Evolutionary conservation across 148 eudicot species (phyloP), one percentile per base, ranked within the genome.

Genomic region (Persicaria maculosa): DNA sequence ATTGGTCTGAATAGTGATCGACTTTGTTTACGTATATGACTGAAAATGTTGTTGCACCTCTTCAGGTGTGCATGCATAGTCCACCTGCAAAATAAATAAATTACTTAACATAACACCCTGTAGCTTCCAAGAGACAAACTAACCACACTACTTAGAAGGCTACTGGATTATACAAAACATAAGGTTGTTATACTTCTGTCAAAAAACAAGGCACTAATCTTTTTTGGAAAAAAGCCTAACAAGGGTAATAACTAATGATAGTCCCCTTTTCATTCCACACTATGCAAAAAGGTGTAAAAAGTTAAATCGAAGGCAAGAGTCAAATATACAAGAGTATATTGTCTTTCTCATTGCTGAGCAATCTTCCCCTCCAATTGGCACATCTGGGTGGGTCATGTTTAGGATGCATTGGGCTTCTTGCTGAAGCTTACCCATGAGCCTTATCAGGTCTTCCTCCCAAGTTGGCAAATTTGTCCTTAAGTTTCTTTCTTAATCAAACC

Each of bases 381-480:
- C 98, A 81, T 94, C 89, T 48, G 98, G 97, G 81, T 93, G 97
- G 52, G 93, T 91, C 93, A 93, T 91, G 74, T 93, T 93, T n/a
- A 97, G 98, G 73, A 93, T 92, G 65, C 83, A 79, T 79, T 91
- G 98, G 75, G 97, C 97, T 82, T 91, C 97, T 74, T 82, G 84
- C 84, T 93, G 98, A 77, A 94, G 93, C 77, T 91, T 87, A 78
- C 91, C 98, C 4, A 93, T 91, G 52, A 91, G 86, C 80, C 80
- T 88, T 46, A 89, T 69, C 74, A 94, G 84, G 76, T 91, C 91
- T 75, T 88, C 98, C 81, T 91, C 98, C 80, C 22, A 91, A 62
- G 72, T 75, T 77, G 68, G 88, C 80, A 55, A 94, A 91, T 71
- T 72, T 80, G 57, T 94, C 98, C 90, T 94, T 94, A 22, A 94